A percentile compares a stretch with the other conserved stretches of the same genome.
Evolutionary conservation across 495 filamentous ascomycete genomes (phyloP).

Genomic region (Annulohypoxylon nitens): DNA sequence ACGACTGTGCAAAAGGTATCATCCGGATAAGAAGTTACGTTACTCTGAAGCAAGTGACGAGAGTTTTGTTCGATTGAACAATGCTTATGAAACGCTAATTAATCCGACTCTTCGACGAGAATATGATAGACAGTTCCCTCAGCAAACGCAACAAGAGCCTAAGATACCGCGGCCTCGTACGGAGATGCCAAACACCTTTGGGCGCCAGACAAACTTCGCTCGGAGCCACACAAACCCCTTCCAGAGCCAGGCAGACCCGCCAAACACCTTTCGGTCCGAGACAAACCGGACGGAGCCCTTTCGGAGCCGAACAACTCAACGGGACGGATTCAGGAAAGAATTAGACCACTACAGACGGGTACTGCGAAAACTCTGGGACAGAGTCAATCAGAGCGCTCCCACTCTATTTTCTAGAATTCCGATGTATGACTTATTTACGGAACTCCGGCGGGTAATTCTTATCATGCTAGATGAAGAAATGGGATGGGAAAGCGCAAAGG

Average conservation of each 20-base stretch:
- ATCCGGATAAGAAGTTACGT: background rate
- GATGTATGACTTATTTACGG: background rate
- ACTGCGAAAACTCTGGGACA: background rate
- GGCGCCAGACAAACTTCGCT: no score
- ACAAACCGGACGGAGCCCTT: no score
- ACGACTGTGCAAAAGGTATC: constrained; percentile 12
- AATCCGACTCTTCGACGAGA: background rate
- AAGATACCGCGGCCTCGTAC: background rate
- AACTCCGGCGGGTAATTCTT: background rate
- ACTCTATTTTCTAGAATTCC: background rate
- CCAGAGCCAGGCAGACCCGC: background rate
- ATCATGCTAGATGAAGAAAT: background rate
- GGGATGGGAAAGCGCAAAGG: background rate
- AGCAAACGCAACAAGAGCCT: background rate
- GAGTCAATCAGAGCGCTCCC: background rate
- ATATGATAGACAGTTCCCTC: constrained; percentile 12
- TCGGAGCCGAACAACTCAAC: background rate
- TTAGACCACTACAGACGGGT: background rate
- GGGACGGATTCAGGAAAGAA: background rate
- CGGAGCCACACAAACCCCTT: background rate
- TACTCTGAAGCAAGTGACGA: constrained; percentile 1
- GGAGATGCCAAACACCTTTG: background rate
- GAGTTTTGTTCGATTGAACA: constrained; percentile 15
- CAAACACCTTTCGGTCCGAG: background rate
- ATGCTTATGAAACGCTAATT: constrained; percentile 17